phyloP scores from a whole-genome alignment of 768 basidiomycete genomes.

The Polyporus arcularius region DNA sequence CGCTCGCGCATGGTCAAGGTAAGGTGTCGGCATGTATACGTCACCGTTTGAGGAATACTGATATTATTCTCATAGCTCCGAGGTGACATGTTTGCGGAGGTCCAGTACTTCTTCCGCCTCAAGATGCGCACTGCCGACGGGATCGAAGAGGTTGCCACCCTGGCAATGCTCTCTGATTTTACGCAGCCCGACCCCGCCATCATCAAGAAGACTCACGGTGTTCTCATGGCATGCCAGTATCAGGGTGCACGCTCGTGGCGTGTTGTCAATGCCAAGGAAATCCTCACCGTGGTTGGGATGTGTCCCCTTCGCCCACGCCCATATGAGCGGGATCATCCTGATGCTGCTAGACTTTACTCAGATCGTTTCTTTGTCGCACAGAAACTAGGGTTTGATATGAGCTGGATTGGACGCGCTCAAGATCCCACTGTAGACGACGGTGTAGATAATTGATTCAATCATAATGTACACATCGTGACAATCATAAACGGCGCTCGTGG shows the following conservation, averaged over 20 bases:
- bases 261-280: background rate
- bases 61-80: background rate
- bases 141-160: background rate
- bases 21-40: no score
- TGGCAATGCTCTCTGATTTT: background rate
- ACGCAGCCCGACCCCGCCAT: background rate
- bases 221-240: background rate
- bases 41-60: no score
- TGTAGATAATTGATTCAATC: no score
- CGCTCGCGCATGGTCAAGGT: background rate
- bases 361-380: background rate
- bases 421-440: no score
- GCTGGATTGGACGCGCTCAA: no score
- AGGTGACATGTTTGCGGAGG: background rate
- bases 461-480: no score
- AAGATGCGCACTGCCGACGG: background rate
- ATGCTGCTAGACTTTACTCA: background rate
- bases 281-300: background rate
- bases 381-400: background rate
- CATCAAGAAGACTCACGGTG: background rate
- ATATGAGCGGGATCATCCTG: background rate
- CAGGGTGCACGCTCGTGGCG: background rate
- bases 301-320: background rate
- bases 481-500: no score
- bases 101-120: background rate